Evolutionary conservation across 306 rosid species (phyloP), one percentile per base, ranked within the genome.

Genomic region (Abrus precatorius): DNA sequence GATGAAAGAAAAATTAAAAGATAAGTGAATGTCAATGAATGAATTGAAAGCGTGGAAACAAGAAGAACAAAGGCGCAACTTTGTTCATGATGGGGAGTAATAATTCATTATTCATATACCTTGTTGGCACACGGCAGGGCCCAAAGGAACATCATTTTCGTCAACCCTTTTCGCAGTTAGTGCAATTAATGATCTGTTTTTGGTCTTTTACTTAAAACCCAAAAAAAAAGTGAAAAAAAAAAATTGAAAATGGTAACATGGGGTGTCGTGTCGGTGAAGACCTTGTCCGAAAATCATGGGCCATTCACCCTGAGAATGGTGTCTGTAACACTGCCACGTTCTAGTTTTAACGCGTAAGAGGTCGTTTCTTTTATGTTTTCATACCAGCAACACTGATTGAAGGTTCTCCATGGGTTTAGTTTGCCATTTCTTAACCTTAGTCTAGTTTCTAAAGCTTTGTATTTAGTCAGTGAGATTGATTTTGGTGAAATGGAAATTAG

Each of bases 201-300:
- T 40, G 0, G 0, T 27, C 40, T 49, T 63, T 40, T 29, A 36
- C 6, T 48, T 43, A 30, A 4, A 4, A 4, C 50, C 1, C 5
- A 9, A 12, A 27, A 1, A 13, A 8, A 49, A 29, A 76, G 1
- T 6, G 13, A 13, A 33, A 66, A 40, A 69, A 7, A 38, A 45
- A 73, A 72, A 1, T 7, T 5, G 72, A 69, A 65, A 75, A 66
- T 33, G 54, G 65, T 48, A 57, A 71, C 80, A 55, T 72, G 49
- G 79, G 79, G 41, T 83, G 89, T 80, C 47, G 83, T 52, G 87
- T 83, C 66, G 69, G 85, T 74, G 80, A 76, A 69, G 27, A 69
- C 57, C 20, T 43, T 48, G 45, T 59, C 34, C 76, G 69, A 56
- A 75, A 75, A 43, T 57, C 36, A 70, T 69, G 86, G 82, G 69